Evolutionary conservation across 495 filamentous ascomycete species (phyloP).

Genomic region (Aspergillus avenaceus): DNA sequence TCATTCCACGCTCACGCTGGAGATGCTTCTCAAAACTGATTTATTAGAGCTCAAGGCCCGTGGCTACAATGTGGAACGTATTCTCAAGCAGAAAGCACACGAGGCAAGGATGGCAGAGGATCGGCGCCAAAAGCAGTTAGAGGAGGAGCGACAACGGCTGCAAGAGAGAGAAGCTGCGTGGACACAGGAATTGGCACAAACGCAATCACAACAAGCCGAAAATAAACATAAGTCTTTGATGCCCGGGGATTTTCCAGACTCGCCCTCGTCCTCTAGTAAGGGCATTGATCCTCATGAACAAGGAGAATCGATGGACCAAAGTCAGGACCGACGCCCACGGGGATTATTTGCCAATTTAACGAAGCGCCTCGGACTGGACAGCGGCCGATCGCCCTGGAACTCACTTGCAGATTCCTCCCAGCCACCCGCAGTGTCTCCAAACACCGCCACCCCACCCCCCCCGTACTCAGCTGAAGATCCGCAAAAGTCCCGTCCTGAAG

Average conservation of each 20-base stretch:
- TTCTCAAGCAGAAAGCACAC: constrained; percentile 76
- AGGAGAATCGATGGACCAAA: constrained; percentile 15
- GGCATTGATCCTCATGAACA: constrained; percentile 17
- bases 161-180: constrained; percentile 61
- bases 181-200: constrained; percentile 32
- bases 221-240: constrained; percentile 37
- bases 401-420: constrained; percentile 24
- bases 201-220: constrained; percentile 9
- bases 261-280: constrained; percentile 57
- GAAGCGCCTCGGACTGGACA: constrained; percentile 61
- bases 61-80: constrained; percentile 93
- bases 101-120: constrained; percentile 84
- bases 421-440: constrained; percentile 17
- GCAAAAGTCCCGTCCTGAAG: constrained; percentile 32
- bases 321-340: constrained; percentile 36
- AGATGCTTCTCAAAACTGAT: constrained; percentile 80
- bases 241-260: constrained; percentile 66
- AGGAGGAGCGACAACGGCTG: constrained; percentile 63
- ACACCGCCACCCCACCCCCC: constrained; percentile 36
- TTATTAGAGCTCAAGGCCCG: constrained; percentile 71
- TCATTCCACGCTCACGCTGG: constrained; percentile 78
- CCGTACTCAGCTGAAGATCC: constrained; percentile 41
- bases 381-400: constrained; percentile 23
- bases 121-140: constrained; percentile 68
- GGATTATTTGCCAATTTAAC: constrained; percentile 63